These are phyloP conservation scores for Podaxis sp. DNA, from an alignment of 768 basidiomycete species.

Conservation along the genomic window DNA sequence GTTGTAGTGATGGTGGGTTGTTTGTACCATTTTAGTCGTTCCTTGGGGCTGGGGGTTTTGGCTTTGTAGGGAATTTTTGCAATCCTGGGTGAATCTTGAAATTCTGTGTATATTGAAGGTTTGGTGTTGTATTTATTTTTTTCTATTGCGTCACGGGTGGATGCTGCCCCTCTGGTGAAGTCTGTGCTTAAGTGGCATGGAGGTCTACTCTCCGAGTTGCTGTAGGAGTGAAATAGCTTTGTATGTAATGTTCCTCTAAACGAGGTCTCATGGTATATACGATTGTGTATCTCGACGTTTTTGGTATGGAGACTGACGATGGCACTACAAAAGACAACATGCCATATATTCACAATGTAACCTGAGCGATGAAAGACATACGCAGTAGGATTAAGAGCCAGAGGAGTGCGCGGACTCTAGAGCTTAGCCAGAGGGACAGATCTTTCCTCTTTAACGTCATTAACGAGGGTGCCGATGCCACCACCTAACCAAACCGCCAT, in stretches of 20 bases:
- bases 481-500: conserved; percentile 63
- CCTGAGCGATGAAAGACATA: background rate
- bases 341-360: background rate
- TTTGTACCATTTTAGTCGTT: no score
- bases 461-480: conserved; percentile 78
- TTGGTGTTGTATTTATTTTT: no score
- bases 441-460: conserved; percentile 69
- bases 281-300: background rate
- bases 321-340: background rate
- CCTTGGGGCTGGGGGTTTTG: background rate
- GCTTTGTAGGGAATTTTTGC: background rate
- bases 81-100: background rate
- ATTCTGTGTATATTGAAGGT: background rate
- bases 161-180: background rate
- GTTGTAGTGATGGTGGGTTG: conserved; percentile 2
- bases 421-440: conserved; percentile 7
- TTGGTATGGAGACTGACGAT: background rate
- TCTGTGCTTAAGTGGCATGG: background rate
- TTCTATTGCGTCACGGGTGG: background rate
- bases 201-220: background rate
- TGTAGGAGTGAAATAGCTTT: background rate
- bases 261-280: background rate
- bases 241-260: background rate
- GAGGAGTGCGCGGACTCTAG: background rate
- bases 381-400: background rate